Evolutionary conservation across 2,329 filamentous ascomycete species (phyloP), one percentile per base, ranked within the genome.

Genomic region (Bipolaris zeicola): DNA sequence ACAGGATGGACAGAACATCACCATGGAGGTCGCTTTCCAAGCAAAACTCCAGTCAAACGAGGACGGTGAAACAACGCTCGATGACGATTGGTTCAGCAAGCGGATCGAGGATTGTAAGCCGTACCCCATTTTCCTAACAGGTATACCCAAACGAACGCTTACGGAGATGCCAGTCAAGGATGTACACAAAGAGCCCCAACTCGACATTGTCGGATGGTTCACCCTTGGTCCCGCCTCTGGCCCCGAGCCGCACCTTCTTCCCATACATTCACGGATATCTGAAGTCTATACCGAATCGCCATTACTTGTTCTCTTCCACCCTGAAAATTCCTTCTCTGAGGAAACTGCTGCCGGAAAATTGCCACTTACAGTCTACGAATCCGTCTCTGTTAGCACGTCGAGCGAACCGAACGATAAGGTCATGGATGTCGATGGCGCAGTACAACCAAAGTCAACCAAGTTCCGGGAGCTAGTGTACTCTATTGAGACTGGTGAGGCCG

Each of bases 11-110:
- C 89, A 92, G 55, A 88, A 94, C 69, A 89, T 97, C 67, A 96
- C 91, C 8, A 88, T 97, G 64, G 94, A 98, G 76, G 89, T 96
- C 79, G 92, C 91, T 3, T 98, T 96, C 72, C 92, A 97, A 71
- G 92, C 90, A 75, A 86, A 89, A 60, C 67, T 76, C 28, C 64
- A 65, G 1, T 72, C 74, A 31, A 70, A 77, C 33, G 64, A 70
- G 6, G 81, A 87, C 41, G 86, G 84, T 31, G 80, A 87, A 42
- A 82, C 87, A 39, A 74, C 85, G 31, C 78, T 96, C 7, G 85
- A 93, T 63, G 76, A 82, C 51, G 78, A 78, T 3, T 96, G 90
- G 87, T 97, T 98, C 71, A 79, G 80, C 38, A 83, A 87, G 55
- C 87, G 95, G 59, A 77, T 98, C 58, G 88, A 95, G 65, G 91